These are phyloP conservation scores for Boletus smithii DNA, from an alignment of 1,284 basidiomycete species.

Conservation along the genomic window DNA sequence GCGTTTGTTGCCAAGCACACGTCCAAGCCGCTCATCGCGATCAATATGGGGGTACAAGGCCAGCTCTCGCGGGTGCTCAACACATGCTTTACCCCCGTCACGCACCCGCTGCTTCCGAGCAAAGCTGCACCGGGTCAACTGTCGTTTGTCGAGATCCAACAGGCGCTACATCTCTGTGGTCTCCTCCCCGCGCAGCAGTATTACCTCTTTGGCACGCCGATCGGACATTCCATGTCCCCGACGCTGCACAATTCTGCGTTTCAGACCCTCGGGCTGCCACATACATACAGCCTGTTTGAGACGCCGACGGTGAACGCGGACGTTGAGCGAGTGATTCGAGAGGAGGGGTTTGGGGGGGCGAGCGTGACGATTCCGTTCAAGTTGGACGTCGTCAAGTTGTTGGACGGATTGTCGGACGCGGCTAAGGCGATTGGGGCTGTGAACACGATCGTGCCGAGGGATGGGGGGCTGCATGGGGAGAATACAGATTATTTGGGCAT, in stretches of 20 bases:
- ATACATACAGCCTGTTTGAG: slow-evolving; percentile 78
- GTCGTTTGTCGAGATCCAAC: background rate
- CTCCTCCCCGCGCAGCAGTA: slow-evolving; percentile 47
- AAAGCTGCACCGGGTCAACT: slow-evolving; percentile 57
- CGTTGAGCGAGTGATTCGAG: slow-evolving; percentile 60
- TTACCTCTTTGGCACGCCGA: slow-evolving; percentile 88
- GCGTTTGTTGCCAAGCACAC: slow-evolving; percentile 59
- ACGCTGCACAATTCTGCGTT: slow-evolving; percentile 92
- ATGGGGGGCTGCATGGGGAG: slow-evolving; percentile 69
- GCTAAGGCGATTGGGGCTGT: slow-evolving; percentile 87
- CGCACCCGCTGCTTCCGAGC: slow-evolving; percentile 80
- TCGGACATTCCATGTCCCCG: slow-evolving; percentile 88
- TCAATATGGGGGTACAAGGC: slow-evolving; percentile 91
- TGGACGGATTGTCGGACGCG: slow-evolving; percentile 75
- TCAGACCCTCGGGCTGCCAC: slow-evolving; percentile 76
- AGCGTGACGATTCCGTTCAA: slow-evolving; percentile 96
- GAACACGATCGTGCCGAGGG: slow-evolving; percentile 78
- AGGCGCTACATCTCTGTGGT: background rate
- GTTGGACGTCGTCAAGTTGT: slow-evolving; percentile 77
- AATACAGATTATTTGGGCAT: slow-evolving; percentile 96
- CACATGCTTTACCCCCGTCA: slow-evolving; percentile 83
- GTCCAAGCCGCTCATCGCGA: slow-evolving; percentile 82
- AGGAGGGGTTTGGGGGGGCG: slow-evolving; percentile 87
- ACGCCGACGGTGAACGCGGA: slow-evolving; percentile 64
- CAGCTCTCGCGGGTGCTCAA: slow-evolving; percentile 91